These are phyloP conservation scores for Xylariaceae sp. DNA, from an alignment of 2,329 filamentous ascomycete species.

Conservation along the genomic window DNA sequence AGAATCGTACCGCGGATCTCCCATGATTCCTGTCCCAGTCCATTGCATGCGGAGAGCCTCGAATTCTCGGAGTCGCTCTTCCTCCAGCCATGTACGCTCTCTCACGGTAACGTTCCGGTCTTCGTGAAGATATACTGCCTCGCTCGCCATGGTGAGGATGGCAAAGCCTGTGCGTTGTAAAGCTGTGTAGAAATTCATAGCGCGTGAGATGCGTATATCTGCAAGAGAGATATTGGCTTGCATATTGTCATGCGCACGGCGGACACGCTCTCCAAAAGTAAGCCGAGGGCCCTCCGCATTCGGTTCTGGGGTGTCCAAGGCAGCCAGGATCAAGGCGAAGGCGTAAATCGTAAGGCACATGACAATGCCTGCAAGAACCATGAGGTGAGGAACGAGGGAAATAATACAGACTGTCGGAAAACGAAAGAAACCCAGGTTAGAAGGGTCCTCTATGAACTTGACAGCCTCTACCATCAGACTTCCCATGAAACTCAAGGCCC, in stretches of 20 bases:
- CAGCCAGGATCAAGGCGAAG: conserved; percentile 70
- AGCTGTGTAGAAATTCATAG: conserved; percentile 94
- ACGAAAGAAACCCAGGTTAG: conserved; percentile 63
- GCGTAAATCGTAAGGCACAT: conserved; percentile 72
- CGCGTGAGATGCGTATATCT: conserved; percentile 71
- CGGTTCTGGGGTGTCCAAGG: conserved; percentile 56
- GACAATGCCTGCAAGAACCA: conserved; percentile 74
- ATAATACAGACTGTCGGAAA: conserved; percentile 95
- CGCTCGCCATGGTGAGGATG: conserved; percentile 85
- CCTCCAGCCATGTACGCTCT: conserved; percentile 84
- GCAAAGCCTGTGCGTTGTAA: conserved; percentile 81
- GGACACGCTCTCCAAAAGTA: conserved; percentile 56
- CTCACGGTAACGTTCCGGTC: conserved; percentile 69
- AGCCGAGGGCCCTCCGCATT: conserved; percentile 31
- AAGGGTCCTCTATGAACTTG: conserved; percentile 55
- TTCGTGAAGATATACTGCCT: conserved; percentile 93
- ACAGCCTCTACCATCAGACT: conserved; percentile 74
- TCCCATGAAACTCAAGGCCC: conserved; percentile 85
- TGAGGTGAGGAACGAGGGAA: conserved; percentile 88
- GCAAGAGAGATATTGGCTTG: conserved; percentile 85
- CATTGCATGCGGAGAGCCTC: conserved; percentile 54
- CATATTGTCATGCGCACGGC: conserved; percentile 76
- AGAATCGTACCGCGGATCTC: conserved; percentile 47
- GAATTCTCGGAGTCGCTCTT: conserved; percentile 74
- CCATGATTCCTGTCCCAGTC: conserved; percentile 41